Base-by-base conservation (phyloP, 2,329 filamentous ascomycete genomes). In the Botrytis aclada region DNA sequence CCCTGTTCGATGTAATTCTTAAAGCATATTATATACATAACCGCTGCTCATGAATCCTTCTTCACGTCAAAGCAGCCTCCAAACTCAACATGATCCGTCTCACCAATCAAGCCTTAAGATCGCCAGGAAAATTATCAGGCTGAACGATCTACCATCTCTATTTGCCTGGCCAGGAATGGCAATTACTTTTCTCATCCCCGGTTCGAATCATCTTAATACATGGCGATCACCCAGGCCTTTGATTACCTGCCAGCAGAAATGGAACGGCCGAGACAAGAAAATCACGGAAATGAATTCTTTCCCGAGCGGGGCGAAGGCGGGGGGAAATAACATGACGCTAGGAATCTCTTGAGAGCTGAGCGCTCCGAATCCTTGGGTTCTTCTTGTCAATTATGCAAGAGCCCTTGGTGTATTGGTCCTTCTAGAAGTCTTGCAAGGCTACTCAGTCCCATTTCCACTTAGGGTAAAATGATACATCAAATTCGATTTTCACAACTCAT, bases 361-460 rank as follows among this genome's bases (percentile, higher is more conserved):
- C 14, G 43, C 41, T 51, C 65, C 65, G 37, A 39, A 41, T 47
- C 45, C 25, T 67, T 37, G 64, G 34, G n/a, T 54, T 39, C 29
- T 29, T 20, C 20, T 66, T 20, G 22, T 51, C 16, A 37, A n/a
- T 16, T 66, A 39, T 66, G 32, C 12, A 66, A 16, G 34, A 22
- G 22, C 34, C 34, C 64, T 54, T 39, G 45, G 25, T 41, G 29
- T 56, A 8, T 41, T 54, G 18, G n/a, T 67, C 18, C 34, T 56
- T 67, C 65, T 56, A 67, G 65, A 67, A 56, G 34, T 43, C 14
- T 32, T 20, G 47, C 34, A 41, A 56, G 65, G 65, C 47, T 43
- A 25, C n/a, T 54, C 51, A 29, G 51, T 29, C 12, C 51, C 58
- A 34, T 60, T 60, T 32, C 29, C 37, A 25, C 22, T 65, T 29